Evolutionary conservation across 164 flowering plant species (phyloP).

Genomic region (Sedum album): DNA sequence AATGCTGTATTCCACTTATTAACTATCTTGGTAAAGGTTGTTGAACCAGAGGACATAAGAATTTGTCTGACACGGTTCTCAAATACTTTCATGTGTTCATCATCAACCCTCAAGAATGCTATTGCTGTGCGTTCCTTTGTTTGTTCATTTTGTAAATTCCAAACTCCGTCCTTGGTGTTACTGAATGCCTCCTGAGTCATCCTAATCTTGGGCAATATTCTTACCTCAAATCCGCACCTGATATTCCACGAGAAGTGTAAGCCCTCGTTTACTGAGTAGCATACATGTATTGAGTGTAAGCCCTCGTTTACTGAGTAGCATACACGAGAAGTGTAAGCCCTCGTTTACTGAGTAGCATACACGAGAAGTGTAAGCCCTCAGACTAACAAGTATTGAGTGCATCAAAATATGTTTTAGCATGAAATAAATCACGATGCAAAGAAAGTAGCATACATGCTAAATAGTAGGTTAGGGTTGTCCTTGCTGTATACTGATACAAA

Average conservation of each 20-base stretch:
- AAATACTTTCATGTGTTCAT: constrained; percentile 97
- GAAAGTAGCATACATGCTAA: constrained; percentile 77
- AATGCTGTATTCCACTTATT: constrained; percentile 99
- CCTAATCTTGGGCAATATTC: constrained; percentile 90
- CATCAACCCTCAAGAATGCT: constrained; percentile 96
- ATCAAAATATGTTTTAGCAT: not conserved
- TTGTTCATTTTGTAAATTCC: constrained; percentile 98
- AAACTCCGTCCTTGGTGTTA: constrained; percentile 93
- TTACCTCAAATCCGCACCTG: constrained; percentile 97
- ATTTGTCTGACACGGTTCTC: constrained; percentile 99
- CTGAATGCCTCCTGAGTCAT: constrained; percentile 99
- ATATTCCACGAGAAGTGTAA: constrained; percentile 5
- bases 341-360: no score
- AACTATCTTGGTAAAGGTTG: constrained; percentile 96
- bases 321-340: not conserved
- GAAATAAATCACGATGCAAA: not conserved
- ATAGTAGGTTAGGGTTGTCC: constrained; percentile 95
- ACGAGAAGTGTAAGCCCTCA: not conserved
- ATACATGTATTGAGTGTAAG: no score
- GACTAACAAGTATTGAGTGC: not conserved
- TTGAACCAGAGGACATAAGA: constrained; percentile 98
- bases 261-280: no score
- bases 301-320: no score
- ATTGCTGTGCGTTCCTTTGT: constrained; percentile 96
- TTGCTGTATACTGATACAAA: constrained; percentile 99